Evolutionary conservation across 352 stramenopile species (phyloP).

Genomic region (Phytophthora citricola): DNA sequence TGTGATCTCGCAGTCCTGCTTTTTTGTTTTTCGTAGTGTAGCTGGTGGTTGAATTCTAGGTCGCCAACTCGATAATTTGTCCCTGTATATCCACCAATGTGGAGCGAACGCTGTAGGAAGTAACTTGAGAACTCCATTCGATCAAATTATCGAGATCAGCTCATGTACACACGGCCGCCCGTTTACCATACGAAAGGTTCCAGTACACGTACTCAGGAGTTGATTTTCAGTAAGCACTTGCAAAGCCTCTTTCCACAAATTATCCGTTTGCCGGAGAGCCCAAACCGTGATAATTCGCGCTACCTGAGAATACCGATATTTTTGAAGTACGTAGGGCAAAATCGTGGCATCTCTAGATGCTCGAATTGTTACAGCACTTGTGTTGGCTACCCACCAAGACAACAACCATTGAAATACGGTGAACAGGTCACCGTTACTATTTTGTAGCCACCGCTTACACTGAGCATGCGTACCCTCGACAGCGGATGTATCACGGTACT

Average conservation of each 20-base stretch:
- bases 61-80: not conserved
- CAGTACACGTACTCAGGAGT: not conserved
- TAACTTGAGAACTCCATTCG: not conserved
- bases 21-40: not conserved
- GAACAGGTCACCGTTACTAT: not conserved
- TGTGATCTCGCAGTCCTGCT: not conserved
- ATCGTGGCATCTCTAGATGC: not conserved
- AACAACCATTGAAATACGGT: not conserved
- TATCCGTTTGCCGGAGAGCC: not conserved
- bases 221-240: not conserved
- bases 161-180: not conserved
- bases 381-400: not conserved
- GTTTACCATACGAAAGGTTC: not conserved
- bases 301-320: not conserved
- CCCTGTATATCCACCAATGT: not conserved
- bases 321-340: not conserved
- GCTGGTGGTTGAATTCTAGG: not conserved
- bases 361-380: not conserved
- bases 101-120: not conserved
- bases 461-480: not conserved
- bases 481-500: not conserved
- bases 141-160: not conserved
- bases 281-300: constrained; percentile 1
- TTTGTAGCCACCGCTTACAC: not conserved
- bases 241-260: not conserved